Conservation (phyloP, 306 rosid genomes). For the Prunus dulcis region DNA sequence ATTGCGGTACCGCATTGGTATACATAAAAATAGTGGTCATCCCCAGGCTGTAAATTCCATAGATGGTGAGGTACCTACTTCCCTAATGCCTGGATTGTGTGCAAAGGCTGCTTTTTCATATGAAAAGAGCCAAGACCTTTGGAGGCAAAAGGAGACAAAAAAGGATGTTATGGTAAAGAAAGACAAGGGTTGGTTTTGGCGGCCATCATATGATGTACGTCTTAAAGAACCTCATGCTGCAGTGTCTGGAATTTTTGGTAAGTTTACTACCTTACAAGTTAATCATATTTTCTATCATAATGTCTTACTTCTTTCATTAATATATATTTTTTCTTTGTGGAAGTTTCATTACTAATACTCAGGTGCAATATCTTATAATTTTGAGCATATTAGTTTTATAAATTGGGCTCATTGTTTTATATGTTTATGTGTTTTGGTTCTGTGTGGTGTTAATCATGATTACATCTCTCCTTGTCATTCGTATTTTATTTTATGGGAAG, state of each 20-base stretch:
- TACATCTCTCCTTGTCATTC: neutral
- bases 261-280: constrained; percentile 16
- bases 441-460: neutral
- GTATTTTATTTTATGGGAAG: neutral
- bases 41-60: constrained; percentile 51
- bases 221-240: constrained; percentile 75
- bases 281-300: neutral
- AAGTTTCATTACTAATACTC: neutral
- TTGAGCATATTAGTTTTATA: neutral
- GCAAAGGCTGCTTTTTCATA: constrained; percentile 78
- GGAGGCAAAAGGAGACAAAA: constrained; percentile 43
- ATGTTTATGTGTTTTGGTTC: neutral
- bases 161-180: constrained; percentile 27
- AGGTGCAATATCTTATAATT: neutral
- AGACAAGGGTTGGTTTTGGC: constrained; percentile 21
- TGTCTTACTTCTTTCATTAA: neutral
- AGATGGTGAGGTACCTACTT: constrained; percentile 38
- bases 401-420: neutral
- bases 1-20: constrained; percentile 69
- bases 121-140: constrained; percentile 57
- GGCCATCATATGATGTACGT: constrained; percentile 59
- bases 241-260: constrained; percentile 76
- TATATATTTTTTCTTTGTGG: neutral
- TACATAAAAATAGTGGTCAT: constrained; percentile 65
- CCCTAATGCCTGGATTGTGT: constrained; percentile 71